Evolutionary conservation across 2,329 filamentous ascomycete species (phyloP).

Genomic region (Colletotrichum liaoningense): DNA sequence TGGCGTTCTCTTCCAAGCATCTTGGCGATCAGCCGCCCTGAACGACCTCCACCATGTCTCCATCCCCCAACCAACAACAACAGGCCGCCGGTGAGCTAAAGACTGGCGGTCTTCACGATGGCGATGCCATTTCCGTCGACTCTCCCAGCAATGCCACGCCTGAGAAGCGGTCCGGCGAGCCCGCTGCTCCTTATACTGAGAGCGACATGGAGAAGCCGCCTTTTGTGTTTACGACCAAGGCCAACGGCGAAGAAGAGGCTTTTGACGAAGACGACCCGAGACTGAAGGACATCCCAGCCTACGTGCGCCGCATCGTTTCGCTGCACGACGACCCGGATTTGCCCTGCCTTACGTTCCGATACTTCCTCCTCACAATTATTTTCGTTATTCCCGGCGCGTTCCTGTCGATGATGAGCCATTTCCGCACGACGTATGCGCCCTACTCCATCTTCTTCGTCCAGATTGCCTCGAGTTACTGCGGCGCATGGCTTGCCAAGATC

Average conservation of each 20-base stretch:
- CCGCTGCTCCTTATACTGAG: conserved; percentile 34
- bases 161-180: conserved; percentile 17
- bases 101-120: background rate
- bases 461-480: conserved; percentile 66
- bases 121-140: conserved; percentile 16
- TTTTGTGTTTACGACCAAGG: conserved; percentile 37
- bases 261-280: conserved; percentile 60
- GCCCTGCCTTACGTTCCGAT: conserved; percentile 67
- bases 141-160: conserved; percentile 6
- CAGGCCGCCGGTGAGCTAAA: conserved; percentile 4
- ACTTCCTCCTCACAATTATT: conserved; percentile 65
- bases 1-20: conserved; percentile 18
- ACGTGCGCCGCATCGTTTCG: conserved; percentile 40
- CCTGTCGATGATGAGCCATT: conserved; percentile 57
- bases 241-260: conserved; percentile 41
- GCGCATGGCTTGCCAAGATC: conserved; percentile 62
- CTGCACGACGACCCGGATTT: conserved; percentile 59
- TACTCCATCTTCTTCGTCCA: conserved; percentile 54
- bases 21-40: conserved; percentile 22
- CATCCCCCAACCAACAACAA: background rate
- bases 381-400: conserved; percentile 68
- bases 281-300: conserved; percentile 63
- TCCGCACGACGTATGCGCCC: conserved; percentile 48
- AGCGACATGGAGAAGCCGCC: conserved; percentile 39
- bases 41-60: conserved; percentile 19